Evolutionary conservation across 805 yeast genomes (phyloP), one percentile per base, ranked within the genome.

Genomic region (Huiozyma naganishii): DNA sequence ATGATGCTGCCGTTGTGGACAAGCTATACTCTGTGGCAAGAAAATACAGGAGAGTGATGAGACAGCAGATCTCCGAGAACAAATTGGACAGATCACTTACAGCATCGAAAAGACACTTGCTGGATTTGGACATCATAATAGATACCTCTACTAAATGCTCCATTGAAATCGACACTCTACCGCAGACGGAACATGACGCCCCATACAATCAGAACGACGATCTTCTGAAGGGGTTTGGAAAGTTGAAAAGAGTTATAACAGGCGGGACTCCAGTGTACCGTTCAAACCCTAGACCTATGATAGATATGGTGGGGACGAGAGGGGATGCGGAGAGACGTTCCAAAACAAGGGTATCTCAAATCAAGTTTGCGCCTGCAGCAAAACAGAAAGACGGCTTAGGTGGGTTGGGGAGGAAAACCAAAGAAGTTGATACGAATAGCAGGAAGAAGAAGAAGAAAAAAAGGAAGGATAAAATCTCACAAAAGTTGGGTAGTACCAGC

Each of bases 191-290:
- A 13, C 13, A 11, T 13, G 12, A 7, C 27, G 11, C 12, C 11
- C 6, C 27, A 27, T 13, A 37, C 6, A 6, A 28, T 28, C 17
- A 34, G 6, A 28, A 27, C 7, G 9, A 32, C 7, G 36, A 43
- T 9, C 32, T 42, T 10, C 51, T 52, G 10, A 37, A 51, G 4
- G 51, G 50, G 6, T 51, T 57, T 34, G 45, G 44, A 5, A 48
- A 52, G 12, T 36, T 61, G 39, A 58, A 53, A 45, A 52, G 48
- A 23, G 53, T 54, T 1, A 43, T 61, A 13, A 57, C 62, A 1
- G 65, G 64, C 8, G 53, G 54, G 28, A 35, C 33, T 27, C 8
- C 30, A 6, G 10, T 27, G 6, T 17, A 17, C 23, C 23, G 23
- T 17, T 17, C 23, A 17, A 17, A 37, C 32, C 30, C 44, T 29